Base-by-base conservation (phyloP, 805 yeast species). In the Myxozyma udenii region DNA sequence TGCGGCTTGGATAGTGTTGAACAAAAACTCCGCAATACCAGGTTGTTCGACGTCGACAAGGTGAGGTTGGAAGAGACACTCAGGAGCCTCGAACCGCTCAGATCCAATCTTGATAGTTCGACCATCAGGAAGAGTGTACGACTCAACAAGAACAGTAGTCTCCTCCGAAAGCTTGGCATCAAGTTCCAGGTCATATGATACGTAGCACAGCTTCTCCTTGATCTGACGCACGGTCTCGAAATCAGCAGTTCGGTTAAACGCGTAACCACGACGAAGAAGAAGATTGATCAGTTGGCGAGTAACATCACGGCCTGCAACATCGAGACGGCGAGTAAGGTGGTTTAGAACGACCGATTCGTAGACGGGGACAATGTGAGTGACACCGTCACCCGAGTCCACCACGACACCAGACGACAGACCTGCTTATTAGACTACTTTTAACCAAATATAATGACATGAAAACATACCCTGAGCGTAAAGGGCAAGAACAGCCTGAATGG, bases 301-400 rank as follows among this genome's bases (percentile, higher is more conserved):
- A 43, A 93, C 97, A 66, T 93, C 98, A 69, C 98, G 81, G 63
- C 98, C 98, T 3, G 98, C 98, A 55, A 93, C 95, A 69, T 93
- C 96, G 63, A 93, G 75, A 68, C 98, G 82, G 65, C 84, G 80
- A 18, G 96, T 91, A 64, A 88, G 76, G 70, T 93, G 98, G 69
- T 87, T 91, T 67, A 93, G 78, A n/a, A 93, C 98, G 39, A 87
- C 95, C 3, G 95, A 84, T 72, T 93, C 98, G 69, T 93, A 93
- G 36, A 93, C 98, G 21, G 98, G 98, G 39, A 93, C 97, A 70
- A 93, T 85, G 68, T 93, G 98, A 3, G 98, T 93, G 42, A 91
- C 98, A 72, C 98, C 98, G 68, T 90, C 98, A 66, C 98, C 98
- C 3, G 96, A 88, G 70, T 93, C 98, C 21, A 93, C 98, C 52